Evolutionary conservation across 257 asterid species (phyloP).

Genomic region (Przewalskia tangutica): DNA sequence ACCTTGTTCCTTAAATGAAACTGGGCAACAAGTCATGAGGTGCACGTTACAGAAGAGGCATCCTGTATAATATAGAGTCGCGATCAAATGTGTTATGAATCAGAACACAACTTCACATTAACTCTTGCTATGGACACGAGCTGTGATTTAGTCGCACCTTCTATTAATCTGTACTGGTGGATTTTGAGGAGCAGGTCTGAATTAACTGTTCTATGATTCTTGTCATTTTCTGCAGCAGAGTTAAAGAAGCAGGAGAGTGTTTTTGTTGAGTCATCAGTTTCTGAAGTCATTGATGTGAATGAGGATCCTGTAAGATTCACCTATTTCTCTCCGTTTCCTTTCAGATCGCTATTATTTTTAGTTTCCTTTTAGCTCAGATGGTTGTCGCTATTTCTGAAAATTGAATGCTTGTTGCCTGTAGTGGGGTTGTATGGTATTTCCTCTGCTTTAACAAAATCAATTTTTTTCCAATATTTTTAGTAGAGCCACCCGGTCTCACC

Average conservation of each 20-base stretch:
- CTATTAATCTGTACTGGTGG: not conserved
- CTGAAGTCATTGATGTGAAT: slow-evolving; percentile 28
- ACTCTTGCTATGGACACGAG: not conserved
- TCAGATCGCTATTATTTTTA: not conserved
- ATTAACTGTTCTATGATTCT: not conserved
- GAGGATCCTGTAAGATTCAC: slow-evolving; percentile 31
- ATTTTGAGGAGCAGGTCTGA: not conserved
- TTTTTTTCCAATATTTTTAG: not conserved
- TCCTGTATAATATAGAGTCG: not conserved
- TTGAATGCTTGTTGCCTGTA: not conserved
- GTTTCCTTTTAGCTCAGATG: not conserved
- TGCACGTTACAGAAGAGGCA: not conserved
- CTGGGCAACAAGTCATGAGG: not conserved
- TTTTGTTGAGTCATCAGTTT: slow-evolving; percentile 19
- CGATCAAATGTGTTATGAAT: not conserved
- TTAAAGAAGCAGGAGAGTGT: slow-evolving; percentile 22
- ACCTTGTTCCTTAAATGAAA: not conserved
- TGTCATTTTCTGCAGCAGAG: slow-evolving; percentile 33
- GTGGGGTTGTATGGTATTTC: not conserved
- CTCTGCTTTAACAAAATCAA: not conserved
- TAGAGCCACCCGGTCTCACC: not conserved
- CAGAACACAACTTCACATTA: not conserved
- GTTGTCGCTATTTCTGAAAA: not conserved
- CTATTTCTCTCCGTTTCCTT: slow-evolving; percentile 7
- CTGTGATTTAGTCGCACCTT: not conserved